Base-by-base conservation (phyloP, 2,329 filamentous ascomycete species). In the Huntiella savannae region DNA sequence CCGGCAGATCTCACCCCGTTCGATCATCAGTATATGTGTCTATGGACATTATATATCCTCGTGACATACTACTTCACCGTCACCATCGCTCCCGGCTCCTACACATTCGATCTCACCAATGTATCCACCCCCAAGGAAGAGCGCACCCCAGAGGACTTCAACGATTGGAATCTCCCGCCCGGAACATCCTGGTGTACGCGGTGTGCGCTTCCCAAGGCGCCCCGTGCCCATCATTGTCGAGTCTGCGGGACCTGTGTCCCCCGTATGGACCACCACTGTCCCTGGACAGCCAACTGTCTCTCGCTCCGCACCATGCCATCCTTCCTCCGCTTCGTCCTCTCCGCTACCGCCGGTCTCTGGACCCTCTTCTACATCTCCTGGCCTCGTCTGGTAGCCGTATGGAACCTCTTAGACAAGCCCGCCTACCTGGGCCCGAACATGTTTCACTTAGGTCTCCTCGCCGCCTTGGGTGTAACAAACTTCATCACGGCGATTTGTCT, bases 201-300 rank as follows among this genome's bases (percentile, higher is more conserved):
- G 59, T 92, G 84, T 60, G 64, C 73, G 41, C 71, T 73, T 33
- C 75, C 75, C 10, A 91, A 91, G 56, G 82, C 84, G 1, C 75
- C 79, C 1, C 68, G 84, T 52, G 75, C 82, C 1, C 84, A 91
- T 66, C 84, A 92, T 65, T 92, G 84, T 63, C 78, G 77, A 52
- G 72, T 73, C 53, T 92, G 83, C 63, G 66, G 67, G 52, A 74
- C 78, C 54, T 86, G 82, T 60, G 73, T 86, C 42, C 79, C 80
- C 34, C 80, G 76, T 61, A 87, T 87, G 82, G 82, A 87, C 62
- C 81, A 86, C 62, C 82, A 92, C 63, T 91, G 83, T 57, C 82
- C 83, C 2, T 91, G 83, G 83, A 88, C 82, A 3, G 66, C 63
- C 50, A 88, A 87, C 62, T 92, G 84, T 63, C 81, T 91, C 45